phyloP scores from a whole-genome alignment of 2,329 filamentous ascomycete species.

The Dactylellina parvicollis region DNA sequence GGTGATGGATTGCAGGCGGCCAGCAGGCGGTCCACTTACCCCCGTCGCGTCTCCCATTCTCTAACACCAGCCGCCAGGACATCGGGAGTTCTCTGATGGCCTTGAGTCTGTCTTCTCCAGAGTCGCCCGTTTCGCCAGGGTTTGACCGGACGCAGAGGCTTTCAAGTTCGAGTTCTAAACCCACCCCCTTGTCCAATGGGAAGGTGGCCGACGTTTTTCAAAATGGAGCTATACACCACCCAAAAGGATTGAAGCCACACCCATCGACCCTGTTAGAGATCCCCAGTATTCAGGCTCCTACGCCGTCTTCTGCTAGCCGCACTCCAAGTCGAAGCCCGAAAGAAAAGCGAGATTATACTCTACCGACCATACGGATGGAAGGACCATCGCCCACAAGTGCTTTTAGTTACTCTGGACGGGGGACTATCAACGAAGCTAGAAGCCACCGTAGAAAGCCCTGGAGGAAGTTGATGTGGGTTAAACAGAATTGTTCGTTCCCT shows the following conservation, averaged over 20 bases:
- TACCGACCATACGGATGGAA: slow-evolving; percentile 45
- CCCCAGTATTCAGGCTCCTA: slow-evolving; percentile 17
- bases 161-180: slow-evolving; percentile 43
- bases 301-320: slow-evolving; percentile 6
- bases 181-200: slow-evolving; percentile 41
- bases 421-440: slow-evolving; percentile 48
- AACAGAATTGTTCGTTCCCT: slow-evolving; percentile 80
- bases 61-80: slow-evolving; percentile 25
- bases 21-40: slow-evolving; percentile 35
- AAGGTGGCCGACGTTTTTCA: slow-evolving; percentile 22
- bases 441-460: slow-evolving; percentile 65
- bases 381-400: slow-evolving; percentile 40
- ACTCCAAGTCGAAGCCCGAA: slow-evolving; percentile 40
- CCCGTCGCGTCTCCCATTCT: slow-evolving; percentile 31
- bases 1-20: slow-evolving; percentile 52
- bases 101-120: slow-evolving; percentile 44
- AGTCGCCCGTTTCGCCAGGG: slow-evolving; percentile 41
- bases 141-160: slow-evolving; percentile 47
- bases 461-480: slow-evolving; percentile 98
- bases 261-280: slow-evolving; percentile 44
- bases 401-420: slow-evolving; percentile 44
- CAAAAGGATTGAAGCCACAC: slow-evolving; percentile 36
- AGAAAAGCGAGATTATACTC: slow-evolving; percentile 36
- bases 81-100: slow-evolving; percentile 40
- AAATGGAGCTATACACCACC: slow-evolving; percentile 34